Evolutionary conservation across 1,284 basidiomycete species (phyloP).

Genomic region (Cutaneotrichosporon daszewskae): DNA sequence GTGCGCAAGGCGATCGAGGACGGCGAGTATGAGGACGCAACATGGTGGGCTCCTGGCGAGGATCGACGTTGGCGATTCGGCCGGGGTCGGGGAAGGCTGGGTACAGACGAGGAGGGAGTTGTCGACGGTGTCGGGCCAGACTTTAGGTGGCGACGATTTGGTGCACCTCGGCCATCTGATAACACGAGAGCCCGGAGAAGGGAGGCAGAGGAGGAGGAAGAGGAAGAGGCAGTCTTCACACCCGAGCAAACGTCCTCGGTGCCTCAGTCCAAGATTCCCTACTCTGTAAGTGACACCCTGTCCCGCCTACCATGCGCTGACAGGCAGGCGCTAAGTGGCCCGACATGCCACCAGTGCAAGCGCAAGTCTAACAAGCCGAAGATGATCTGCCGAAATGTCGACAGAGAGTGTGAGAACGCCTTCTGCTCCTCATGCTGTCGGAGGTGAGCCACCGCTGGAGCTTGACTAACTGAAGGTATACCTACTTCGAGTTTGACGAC

Average conservation of each 20-base stretch:
- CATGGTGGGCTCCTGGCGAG: constrained; percentile 25
- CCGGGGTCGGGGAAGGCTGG: constrained; percentile 13
- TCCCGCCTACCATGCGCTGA: too few relatives aligned
- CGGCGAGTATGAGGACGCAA: constrained; percentile 30
- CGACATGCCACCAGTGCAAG: constrained; percentile 43
- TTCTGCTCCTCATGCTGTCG: constrained; percentile 41
- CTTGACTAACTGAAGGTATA: constrained; percentile 26
- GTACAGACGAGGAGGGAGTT: constrained; percentile 14
- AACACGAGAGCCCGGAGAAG: too few relatives aligned
- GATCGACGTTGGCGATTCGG: constrained; percentile 32
- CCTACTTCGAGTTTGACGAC: constrained; percentile 41
- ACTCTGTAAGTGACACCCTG: constrained; percentile 23
- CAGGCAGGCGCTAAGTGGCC: too few relatives aligned
- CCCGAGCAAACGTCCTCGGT: too few relatives aligned
- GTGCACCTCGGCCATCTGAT: too few relatives aligned
- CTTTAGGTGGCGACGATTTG: constrained; percentile 16
- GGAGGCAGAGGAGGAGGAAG: too few relatives aligned
- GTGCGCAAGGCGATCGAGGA: constrained; percentile 22
- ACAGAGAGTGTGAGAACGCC: constrained; percentile 26
- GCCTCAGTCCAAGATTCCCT: constrained; percentile 12
- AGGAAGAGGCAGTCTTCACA: too few relatives aligned
- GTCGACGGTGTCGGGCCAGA: constrained; percentile 24
- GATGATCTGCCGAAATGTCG: constrained; percentile 40
- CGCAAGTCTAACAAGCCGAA: constrained; percentile 34
- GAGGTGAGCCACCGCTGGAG: constrained; percentile 22